Conservation (phyloP, 345 rosid species). For the Gossypium stocksii region DNA sequence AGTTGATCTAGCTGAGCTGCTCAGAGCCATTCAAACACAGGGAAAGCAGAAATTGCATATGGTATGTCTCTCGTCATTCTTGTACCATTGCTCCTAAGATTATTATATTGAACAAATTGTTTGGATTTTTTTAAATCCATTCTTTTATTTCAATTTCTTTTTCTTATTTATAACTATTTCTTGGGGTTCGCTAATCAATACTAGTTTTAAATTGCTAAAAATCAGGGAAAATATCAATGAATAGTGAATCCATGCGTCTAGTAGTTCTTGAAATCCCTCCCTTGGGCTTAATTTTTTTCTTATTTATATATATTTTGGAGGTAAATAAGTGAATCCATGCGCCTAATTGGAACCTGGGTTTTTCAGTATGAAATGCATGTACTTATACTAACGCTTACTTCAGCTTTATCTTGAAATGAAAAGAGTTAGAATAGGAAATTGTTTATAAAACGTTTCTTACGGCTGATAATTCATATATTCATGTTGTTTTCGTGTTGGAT, state of each 20-base stretch:
- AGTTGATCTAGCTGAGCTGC: no score
- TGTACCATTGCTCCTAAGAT: no score
- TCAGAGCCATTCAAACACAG: no score
- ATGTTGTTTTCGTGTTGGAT: not conserved
- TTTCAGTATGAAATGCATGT: not conserved
- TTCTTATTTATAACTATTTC: not conserved
- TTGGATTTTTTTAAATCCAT: not conserved
- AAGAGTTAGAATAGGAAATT: not conserved
- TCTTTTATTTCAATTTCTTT: not conserved
- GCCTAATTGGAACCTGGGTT: not conserved
- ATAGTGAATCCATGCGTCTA: no score
- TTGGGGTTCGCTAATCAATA: not conserved
- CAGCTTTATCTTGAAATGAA: not conserved
- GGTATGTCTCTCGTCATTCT: no score
- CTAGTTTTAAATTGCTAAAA: not conserved
- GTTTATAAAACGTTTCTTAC: not conserved
- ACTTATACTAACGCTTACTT: not conserved
- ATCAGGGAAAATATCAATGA: not conserved
- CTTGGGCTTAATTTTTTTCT: no score
- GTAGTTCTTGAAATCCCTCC: no score
- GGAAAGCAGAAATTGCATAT: no score
- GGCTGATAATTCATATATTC: not conserved
- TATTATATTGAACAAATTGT: no score
- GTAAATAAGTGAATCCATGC: not conserved
- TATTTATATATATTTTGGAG: no score